Conservation (phyloP, 2,329 filamentous ascomycete species). For the Biscogniauxia marginata region DNA sequence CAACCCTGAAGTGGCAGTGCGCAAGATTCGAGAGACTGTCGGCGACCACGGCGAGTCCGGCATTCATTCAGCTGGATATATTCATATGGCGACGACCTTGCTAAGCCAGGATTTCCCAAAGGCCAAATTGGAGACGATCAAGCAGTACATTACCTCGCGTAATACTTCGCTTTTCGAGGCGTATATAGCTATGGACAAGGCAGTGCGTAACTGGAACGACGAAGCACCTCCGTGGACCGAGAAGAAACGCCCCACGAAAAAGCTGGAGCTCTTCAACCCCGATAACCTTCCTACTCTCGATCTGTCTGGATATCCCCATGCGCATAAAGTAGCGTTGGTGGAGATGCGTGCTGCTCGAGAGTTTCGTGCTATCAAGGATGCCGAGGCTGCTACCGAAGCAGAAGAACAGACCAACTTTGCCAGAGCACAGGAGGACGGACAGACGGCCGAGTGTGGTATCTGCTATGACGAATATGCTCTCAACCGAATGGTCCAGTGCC, state of each 20-base stretch:
- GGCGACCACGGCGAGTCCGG: conserved; percentile 5
- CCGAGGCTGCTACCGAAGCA: conserved; percentile 23
- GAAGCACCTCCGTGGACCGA: conserved; percentile 21
- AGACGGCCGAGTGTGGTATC: conserved; percentile 67
- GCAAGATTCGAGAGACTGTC: conserved; percentile 18
- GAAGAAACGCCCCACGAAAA: conserved; percentile 31
- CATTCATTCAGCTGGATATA: conserved; percentile 12
- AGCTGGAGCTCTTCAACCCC: conserved; percentile 12
- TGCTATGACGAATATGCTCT: conserved; percentile 68
- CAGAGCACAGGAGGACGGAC: conserved; percentile 46
- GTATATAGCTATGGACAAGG: conserved; percentile 35
- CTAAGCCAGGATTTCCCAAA: conserved; percentile 37
- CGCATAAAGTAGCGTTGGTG: conserved; percentile 33
- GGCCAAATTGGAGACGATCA: conserved; percentile 27
- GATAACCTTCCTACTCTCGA: conserved; percentile 18
- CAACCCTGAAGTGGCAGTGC: conserved; percentile 4
- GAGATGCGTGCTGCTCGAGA: conserved; percentile 41
- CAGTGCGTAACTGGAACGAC: conserved; percentile 18
- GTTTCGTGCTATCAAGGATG: conserved; percentile 28
- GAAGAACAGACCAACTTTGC: conserved; percentile 39
- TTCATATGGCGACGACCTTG: conserved; percentile 23
- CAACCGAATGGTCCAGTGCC: conserved; percentile 68
- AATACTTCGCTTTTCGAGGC: conserved; percentile 35
- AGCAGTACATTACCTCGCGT: conserved; percentile 20
- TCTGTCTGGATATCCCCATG: conserved; percentile 11